Evolutionary conservation across 2,329 filamentous ascomycete species (phyloP), one percentile per base, ranked within the genome.

Genomic region (Grosmannia serpens): DNA sequence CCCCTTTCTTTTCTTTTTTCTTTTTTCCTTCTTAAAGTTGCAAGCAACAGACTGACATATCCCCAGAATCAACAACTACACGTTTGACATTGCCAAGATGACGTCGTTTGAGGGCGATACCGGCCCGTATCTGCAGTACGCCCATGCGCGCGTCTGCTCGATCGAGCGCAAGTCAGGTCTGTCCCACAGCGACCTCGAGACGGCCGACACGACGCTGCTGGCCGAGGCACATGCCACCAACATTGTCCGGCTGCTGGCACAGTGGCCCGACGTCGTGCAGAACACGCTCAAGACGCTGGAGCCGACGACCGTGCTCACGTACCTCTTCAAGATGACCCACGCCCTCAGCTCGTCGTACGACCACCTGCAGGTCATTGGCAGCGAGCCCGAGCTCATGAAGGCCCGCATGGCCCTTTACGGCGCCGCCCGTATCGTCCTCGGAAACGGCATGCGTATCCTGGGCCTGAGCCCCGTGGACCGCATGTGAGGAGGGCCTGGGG

Each of bases 291-390:
- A 88, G 77, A 95, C 89, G 0, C 80, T 91, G 26, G 91, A 76
- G 72, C 89, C 89, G 24, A 80, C 77, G 13, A 74, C 71, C 11
- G 70, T 74, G 49, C 64, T 73, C 55, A 74, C 74, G 3, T 90
- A 92, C 70, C 77, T 94, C 51, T 94, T 92, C 78, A 89, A 88
- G 79, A 88, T 95, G 85, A 89, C 88, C 3, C 89, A 95, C 71
- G 77, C 83, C 29, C 73, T 95, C 58, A 90, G 86, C 74, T 86
- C 82, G 58, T 90, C 86, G 70, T 95, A 95, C 72, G 88, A 91
- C 67, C 85, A 89, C 61, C 77, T 95, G 62, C 83, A 88, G 68
- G 88, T 94, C 57, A 83, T 95, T n/a, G 88, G 88, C 57, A 88
- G 84, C 61, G 88, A 92, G 72, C 77, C 75, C 33, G 84, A 87